Base-by-base conservation (phyloP, 2,329 filamentous ascomycete species). In the Talaromyces sp. region DNA sequence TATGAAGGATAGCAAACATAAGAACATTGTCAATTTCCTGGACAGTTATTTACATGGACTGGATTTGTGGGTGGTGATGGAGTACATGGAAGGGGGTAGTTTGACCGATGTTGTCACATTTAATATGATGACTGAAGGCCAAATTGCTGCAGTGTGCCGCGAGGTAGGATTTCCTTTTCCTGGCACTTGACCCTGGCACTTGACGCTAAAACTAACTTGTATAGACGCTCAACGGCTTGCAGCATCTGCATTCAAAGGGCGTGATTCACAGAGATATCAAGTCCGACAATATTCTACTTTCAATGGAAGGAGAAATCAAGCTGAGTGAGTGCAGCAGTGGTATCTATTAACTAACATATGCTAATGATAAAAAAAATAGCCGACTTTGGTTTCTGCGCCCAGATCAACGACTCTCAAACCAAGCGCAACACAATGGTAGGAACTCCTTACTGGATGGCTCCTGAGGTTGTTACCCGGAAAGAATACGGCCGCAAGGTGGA, bases 201-300 rank as follows among this genome's bases (percentile, higher is more conserved):
- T 33, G 58, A 54, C n/a, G 15, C 47, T 36, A 10, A 39, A 6
- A 22, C 27, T 54, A 47, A 58, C 54, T 57, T 36, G 15, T 42
- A 36, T 68, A 86, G 83, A 96, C 92, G 25, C 80, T 98, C 51
- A 89, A 90, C 75, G 95, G 95, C 6, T 79, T 99, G 69, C 93
- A 98, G 72, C 95, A 98, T 76, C 80, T 99, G 60, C 95, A 99
- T 74, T 97, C 93, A 15, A 98, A 98, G 78, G 93, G 93, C 61
- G 95, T 99, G 47, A 99, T 99, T 65, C 95, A 99, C 77, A 89
- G 95, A 71, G 95, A 99, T 72, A 99, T 99, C 81, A 99, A 99
- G 79, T 98, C 93, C 0, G 95, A 99, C 78, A 99, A 99, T 75
- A 96, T 99, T 66, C 82, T 99, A 44, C 82, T 99, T 36, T 96